phyloP scores from a whole-genome alignment of 2,329 filamentous ascomycete species.

The Exophiala xenobiotica region DNA sequence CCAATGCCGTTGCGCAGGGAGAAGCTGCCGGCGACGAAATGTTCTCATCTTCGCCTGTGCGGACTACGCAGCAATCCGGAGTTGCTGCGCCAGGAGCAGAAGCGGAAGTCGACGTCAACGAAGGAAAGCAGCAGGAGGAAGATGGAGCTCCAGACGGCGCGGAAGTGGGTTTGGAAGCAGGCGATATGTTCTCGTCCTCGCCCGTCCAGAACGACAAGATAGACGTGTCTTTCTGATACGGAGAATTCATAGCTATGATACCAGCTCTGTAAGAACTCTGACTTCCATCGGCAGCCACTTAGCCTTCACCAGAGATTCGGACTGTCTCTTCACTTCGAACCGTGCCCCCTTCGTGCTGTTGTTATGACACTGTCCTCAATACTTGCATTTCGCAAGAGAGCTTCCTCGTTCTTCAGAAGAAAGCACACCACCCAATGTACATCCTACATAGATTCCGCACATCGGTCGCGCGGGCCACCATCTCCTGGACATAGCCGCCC shows the following conservation, averaged over 20 bases:
- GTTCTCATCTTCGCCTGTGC: conserved; percentile 24
- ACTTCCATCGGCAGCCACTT: no score
- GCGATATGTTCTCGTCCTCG: conserved; percentile 26
- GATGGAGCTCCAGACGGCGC: background rate
- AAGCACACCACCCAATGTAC: conserved; percentile 94
- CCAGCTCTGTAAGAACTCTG: background rate
- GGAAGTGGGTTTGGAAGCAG: conserved; percentile 16
- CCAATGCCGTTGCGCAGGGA: background rate
- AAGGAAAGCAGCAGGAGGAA: conserved; percentile 4
- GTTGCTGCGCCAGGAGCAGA: conserved; percentile 1
- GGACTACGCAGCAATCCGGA: conserved; percentile 1
- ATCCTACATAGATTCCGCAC: conserved; percentile 79
- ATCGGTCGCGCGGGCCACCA: conserved; percentile 84
- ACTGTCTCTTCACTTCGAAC: no score
- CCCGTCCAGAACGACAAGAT: conserved; percentile 14
- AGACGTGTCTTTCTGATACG: no score
- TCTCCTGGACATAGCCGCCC: conserved; percentile 93
- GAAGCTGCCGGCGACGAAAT: conserved; percentile 16
- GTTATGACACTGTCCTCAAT: no score
- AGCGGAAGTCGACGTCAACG: background rate
- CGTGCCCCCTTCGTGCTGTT: no score
- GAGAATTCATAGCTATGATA: background rate
- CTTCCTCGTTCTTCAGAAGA: conserved; percentile 57
- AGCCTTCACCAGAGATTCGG: no score
- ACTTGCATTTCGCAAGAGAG: no score